Conservation (phyloP, 179 eudicot genomes). For the Sideroxylon spinosum region DNA sequence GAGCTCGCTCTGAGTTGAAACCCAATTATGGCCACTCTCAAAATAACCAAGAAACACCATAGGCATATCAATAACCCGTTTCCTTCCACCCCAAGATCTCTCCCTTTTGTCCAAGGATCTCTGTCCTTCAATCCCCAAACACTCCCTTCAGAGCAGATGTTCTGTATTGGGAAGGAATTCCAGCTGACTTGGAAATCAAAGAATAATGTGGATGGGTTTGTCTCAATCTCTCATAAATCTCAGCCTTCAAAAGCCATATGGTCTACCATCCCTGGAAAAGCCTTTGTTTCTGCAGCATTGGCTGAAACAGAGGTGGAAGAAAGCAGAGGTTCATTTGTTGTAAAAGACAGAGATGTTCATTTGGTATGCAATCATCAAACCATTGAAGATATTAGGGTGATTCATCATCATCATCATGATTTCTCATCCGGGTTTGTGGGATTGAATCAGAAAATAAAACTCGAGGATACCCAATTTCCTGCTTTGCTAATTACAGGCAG, state of each 20-base stretch:
- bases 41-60: conserved; percentile 79
- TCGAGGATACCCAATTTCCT: conserved; percentile 34
- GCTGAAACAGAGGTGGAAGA: conserved; percentile 89
- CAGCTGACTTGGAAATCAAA: conserved; percentile 48
- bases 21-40: conserved; percentile 46
- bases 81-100: conserved; percentile 64
- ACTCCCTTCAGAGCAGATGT: conserved; percentile 42
- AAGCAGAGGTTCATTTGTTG: conserved; percentile 88
- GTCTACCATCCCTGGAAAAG: conserved; percentile 72
- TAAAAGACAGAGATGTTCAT: conserved; percentile 49
- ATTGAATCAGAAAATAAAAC: conserved; percentile 20
- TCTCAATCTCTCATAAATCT: conserved; percentile 60
- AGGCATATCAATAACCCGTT: conserved; percentile 88
- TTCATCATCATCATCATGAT: conserved; percentile 30
- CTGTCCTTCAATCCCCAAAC: conserved; percentile 45
- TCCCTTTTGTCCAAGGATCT: conserved; percentile 52
- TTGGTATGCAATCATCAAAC: conserved; percentile 68
- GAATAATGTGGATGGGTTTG: conserved; percentile 47
- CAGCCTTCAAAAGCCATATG: conserved; percentile 57
- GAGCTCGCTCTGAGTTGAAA: too few species aligned
- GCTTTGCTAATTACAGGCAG: conserved; percentile 57
- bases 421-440: conserved; percentile 29
- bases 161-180: conserved; percentile 61
- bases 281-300: conserved; percentile 71
- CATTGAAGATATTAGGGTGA: conserved; percentile 55